Percentiles rank a stretch among this genome's conserved stretches.
phyloP scores from a whole-genome alignment of 2,329 filamentous ascomycete genomes.

The Pseudocercospora cruenta region DNA sequence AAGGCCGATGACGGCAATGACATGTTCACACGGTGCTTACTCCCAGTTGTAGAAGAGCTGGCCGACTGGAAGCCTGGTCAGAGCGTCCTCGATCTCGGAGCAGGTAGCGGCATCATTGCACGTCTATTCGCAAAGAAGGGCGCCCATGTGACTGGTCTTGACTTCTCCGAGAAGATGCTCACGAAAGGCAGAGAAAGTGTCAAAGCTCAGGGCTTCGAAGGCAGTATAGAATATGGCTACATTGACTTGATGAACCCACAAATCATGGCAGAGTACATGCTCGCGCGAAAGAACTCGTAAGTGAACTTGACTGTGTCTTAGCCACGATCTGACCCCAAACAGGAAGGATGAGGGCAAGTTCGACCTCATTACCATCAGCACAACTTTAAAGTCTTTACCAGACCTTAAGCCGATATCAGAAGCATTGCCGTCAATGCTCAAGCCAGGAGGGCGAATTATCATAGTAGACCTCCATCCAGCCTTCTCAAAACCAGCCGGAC shows the following conservation, averaged over 20 bases:
- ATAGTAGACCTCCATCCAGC: constrained; percentile 50
- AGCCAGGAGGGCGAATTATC: constrained; percentile 47
- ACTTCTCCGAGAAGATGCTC: constrained; percentile 50
- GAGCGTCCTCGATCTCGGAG: constrained; percentile 53
- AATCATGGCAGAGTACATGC: constrained; percentile 39
- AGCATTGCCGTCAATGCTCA: constrained; percentile 48
- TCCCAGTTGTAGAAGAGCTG: constrained; percentile 47
- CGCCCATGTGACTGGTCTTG: constrained; percentile 49
- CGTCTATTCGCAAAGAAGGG: constrained; percentile 48
- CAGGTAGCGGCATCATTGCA: constrained; percentile 55
- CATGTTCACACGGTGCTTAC: constrained; percentile 50
- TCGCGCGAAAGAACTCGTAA: constrained; percentile 11
- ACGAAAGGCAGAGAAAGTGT: constrained; percentile 39
- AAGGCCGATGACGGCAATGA: constrained; percentile 44
- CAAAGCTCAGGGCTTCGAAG: constrained; percentile 18
- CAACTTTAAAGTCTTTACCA: constrained; percentile 54
- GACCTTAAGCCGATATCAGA: constrained; percentile 48
- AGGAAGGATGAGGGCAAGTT: constrained; percentile 39
- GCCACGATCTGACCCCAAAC: neutral
- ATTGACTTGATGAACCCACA: constrained; percentile 47
- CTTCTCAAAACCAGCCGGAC: constrained; percentile 52
- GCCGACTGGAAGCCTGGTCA: constrained; percentile 35
- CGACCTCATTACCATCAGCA: constrained; percentile 52
- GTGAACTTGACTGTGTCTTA: neutral
- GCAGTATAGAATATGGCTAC: constrained; percentile 37